Evolutionary conservation across 2,329 filamentous ascomycete genomes (phyloP), one percentile per base, ranked within the genome.

Genomic region (Monosporascus sp.): DNA sequence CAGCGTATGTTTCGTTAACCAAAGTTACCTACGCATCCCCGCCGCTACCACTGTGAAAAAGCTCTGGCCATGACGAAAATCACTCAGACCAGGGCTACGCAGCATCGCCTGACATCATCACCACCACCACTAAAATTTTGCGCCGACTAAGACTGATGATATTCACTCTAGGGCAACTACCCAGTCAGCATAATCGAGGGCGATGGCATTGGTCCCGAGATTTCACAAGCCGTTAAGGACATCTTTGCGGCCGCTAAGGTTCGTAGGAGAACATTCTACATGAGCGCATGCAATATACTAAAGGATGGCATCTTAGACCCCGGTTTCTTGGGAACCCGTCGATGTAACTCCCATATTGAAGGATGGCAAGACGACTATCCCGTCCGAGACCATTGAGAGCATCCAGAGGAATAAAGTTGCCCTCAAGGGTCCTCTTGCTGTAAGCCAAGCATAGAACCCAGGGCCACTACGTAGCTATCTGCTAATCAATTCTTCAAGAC

Each of bases 151-250:
- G 38, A 55, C 61, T 64, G 52, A 65, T 57, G 53, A 54, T 50
- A 51, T 56, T 44, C 38, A 52, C 47, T 27, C 55, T 55, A 96
- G 91, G 94, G 94, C 70, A 94, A 94, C 76, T 99, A 88, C 83
- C 89, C 89, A 54, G 94, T 99, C 69, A 93, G 90, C 66, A 81
- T 99, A 76, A 99, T 99, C 63, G 95, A 99, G 82, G 94, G 95
- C 77, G 95, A 99, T 70, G 94, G 94, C 72, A 99, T 99, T 72
- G 94, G 94, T 58, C 94, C 94, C 60, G 93, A 99, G 79, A 99
- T 99, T 71, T 86, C 94, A 62, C 87, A 96, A 76, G 95, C 94
- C 49, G 92, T 99, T 70, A 99, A 97, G 85, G 90, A 97, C 74
- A 99, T 99, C 77, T 99, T 97, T 79, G 82, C 86, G 68, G 94